These are phyloP conservation scores for Mycena capillaripes DNA, from an alignment of 768 basidiomycete genomes.

Conservation along the genomic window DNA sequence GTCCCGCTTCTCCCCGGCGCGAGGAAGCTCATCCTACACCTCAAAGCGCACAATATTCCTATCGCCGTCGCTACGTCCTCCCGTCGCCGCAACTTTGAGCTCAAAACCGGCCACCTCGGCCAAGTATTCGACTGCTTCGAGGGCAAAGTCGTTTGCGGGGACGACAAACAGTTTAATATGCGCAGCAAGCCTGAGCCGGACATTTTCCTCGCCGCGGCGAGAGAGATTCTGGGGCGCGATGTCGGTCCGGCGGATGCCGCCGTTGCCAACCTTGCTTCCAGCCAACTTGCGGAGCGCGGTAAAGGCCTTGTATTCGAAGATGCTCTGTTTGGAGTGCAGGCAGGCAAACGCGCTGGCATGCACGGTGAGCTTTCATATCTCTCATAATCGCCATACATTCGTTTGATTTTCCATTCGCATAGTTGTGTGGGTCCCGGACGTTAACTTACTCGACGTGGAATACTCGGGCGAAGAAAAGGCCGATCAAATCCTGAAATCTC, in stretches of 20 bases:
- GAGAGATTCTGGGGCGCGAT: conserved; percentile 64
- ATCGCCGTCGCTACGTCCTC: conserved; percentile 90
- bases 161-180: conserved; percentile 69
- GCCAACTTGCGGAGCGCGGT: conserved; percentile 61
- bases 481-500: conserved; percentile 70
- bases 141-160: conserved; percentile 77
- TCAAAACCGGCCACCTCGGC: conserved; percentile 75
- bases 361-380: conserved; percentile 64
- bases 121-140: conserved; percentile 75
- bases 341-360: conserved; percentile 90
- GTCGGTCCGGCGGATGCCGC: conserved; percentile 65
- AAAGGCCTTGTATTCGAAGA: conserved; percentile 90
- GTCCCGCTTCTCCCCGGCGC: conserved; percentile 84
- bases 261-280: conserved; percentile 44
- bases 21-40: conserved; percentile 75
- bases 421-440: conserved; percentile 92
- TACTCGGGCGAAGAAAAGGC: conserved; percentile 64
- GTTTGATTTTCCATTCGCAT: background rate
- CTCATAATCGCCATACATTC: too few relatives aligned
- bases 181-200: conserved; percentile 87
- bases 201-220: conserved; percentile 83
- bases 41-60: conserved; percentile 76
- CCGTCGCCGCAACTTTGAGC: conserved; percentile 70
- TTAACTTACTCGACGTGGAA: conserved; percentile 69
- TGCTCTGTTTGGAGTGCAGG: conserved; percentile 80